Percentiles rank a stretch among this genome's conserved stretches.
phyloP scores from a whole-genome alignment of 306 rosid species.

The Dryas octopetala region DNA sequence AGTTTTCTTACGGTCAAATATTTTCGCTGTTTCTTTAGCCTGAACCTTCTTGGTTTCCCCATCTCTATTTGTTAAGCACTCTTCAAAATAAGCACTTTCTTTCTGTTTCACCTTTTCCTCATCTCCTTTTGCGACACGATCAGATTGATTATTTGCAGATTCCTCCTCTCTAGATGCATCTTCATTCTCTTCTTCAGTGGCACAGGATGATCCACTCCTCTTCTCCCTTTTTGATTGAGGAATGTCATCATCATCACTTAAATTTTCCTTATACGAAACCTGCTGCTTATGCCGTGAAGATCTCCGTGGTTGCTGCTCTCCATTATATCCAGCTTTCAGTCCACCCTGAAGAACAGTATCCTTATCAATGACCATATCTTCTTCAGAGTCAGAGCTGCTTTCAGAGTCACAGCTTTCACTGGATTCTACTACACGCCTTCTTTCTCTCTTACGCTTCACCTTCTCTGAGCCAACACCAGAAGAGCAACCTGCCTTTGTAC shows the following conservation, averaged over 20 bases:
- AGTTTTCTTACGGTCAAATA: background rate
- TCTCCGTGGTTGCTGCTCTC: slow-evolving; percentile 59
- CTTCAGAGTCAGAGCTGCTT: slow-evolving; percentile 61
- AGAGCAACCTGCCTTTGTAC: slow-evolving; percentile 26
- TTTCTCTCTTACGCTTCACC: slow-evolving; percentile 50
- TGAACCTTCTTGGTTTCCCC: slow-evolving; percentile 7
- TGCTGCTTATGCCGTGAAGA: slow-evolving; percentile 68
- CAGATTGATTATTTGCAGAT: slow-evolving; percentile 37
- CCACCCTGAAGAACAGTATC: slow-evolving; percentile 38
- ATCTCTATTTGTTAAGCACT: slow-evolving; percentile 31
- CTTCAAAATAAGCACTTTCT: slow-evolving; percentile 27
- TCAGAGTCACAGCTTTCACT: slow-evolving; percentile 59
- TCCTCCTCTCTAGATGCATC: slow-evolving; percentile 36
- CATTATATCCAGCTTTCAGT: slow-evolving; percentile 27
- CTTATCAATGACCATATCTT: slow-evolving; percentile 32
- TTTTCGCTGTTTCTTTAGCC: background rate
- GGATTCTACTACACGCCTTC: slow-evolving; percentile 46
- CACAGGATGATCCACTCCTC: slow-evolving; percentile 39
- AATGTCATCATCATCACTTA: slow-evolving; percentile 46
- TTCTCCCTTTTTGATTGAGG: slow-evolving; percentile 39
- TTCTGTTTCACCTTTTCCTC: slow-evolving; percentile 38
- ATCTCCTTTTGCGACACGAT: slow-evolving; percentile 31
- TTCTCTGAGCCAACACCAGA: slow-evolving; percentile 36
- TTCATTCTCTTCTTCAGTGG: slow-evolving; percentile 25
- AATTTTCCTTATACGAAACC: slow-evolving; percentile 71